phyloP scores from a whole-genome alignment of 805 yeast genomes.

The Candida vartiovaarae region DNA sequence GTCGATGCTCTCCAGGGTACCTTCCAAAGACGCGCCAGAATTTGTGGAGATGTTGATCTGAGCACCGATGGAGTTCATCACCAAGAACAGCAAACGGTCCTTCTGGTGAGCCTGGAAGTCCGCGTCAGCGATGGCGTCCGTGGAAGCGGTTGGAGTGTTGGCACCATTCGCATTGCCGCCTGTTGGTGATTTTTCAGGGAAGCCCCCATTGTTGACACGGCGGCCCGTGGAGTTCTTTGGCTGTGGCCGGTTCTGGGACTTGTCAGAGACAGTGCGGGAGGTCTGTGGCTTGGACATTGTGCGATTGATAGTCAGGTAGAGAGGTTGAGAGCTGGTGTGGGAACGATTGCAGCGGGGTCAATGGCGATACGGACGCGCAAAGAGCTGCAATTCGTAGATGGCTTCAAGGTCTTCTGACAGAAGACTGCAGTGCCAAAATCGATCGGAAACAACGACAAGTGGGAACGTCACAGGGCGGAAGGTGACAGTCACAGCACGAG shows the following conservation, averaged over 20 bases:
- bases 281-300: conserved; percentile 12
- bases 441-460: no score
- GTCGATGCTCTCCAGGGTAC: conserved; percentile 51
- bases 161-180: conserved; percentile 1
- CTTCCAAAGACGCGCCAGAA: conserved; percentile 54
- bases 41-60: conserved; percentile 50
- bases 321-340: neutral
- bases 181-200: no score
- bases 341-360: no score
- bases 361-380: no score
- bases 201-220: no score
- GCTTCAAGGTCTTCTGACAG: no score
- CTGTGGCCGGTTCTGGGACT: conserved; percentile 2
- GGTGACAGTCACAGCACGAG: neutral
- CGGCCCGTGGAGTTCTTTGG: no score
- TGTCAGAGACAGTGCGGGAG: conserved; percentile 6
- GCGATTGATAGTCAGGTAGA: neutral
- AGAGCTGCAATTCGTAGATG: no score
- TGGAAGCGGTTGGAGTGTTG: neutral
- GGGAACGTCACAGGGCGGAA: neutral
- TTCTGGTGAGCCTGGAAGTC: conserved; percentile 26
- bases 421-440: no score
- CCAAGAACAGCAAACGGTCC: conserved; percentile 48
- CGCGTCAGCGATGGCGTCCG: conserved; percentile 14
- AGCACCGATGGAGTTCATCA: conserved; percentile 55